phyloP scores from a whole-genome alignment of 345 rosid genomes.

The Draba incana region DNA sequence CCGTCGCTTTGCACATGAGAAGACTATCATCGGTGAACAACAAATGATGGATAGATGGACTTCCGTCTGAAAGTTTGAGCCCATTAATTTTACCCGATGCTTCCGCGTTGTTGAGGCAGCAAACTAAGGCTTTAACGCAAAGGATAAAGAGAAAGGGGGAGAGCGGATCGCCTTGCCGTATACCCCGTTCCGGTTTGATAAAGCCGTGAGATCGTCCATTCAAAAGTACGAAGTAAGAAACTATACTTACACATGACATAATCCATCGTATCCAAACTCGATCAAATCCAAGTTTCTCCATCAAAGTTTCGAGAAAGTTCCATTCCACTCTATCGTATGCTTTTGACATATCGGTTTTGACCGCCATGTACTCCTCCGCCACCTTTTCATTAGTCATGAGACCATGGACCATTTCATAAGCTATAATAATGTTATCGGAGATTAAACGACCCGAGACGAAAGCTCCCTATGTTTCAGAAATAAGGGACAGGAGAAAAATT shows the following conservation, averaged over 20 bases:
- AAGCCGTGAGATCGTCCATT: background rate
- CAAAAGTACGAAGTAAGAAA: background rate
- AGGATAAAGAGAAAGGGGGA: background rate
- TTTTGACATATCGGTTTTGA: background rate
- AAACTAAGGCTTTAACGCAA: background rate
- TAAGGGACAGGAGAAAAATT: accelerated
- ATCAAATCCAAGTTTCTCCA: background rate
- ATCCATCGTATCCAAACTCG: background rate
- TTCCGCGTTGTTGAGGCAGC: background rate
- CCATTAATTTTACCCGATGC: background rate
- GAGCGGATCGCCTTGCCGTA: background rate
- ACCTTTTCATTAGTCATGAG: accelerated
- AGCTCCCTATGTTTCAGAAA: background rate
- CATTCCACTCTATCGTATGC: background rate
- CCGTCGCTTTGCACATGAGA: background rate
- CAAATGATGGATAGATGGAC: background rate
- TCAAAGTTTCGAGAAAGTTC: background rate
- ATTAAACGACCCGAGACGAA: background rate
- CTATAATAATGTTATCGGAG: background rate
- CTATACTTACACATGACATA: background rate
- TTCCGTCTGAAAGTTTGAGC: accelerated
- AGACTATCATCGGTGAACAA: background rate
- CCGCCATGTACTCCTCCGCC: background rate
- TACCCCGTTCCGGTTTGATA: background rate
- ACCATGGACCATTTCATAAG: background rate